Evolutionary conservation across 441 rosid genomes (phyloP).

Genomic region (Adansonia gregorii): DNA sequence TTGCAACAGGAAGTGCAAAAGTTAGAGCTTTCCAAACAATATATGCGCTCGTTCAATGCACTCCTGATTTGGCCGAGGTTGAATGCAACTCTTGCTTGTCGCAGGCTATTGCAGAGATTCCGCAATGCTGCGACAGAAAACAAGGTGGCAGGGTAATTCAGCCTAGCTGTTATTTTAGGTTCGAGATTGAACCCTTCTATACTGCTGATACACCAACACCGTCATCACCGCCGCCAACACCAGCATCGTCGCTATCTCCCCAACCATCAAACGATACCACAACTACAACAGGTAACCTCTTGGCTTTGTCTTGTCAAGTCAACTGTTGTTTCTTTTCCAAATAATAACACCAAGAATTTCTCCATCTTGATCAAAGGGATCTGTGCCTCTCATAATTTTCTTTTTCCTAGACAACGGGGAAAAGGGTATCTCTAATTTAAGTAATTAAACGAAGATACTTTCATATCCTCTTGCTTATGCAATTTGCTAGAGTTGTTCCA

Average conservation of each 20-base stretch:
- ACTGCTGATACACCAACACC: conserved; percentile 30
- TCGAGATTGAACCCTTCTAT: conserved; percentile 35
- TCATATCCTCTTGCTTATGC: conserved; percentile 14
- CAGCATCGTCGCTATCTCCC: conserved; percentile 18
- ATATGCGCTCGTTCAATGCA: conserved; percentile 56
- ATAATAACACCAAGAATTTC: neutral
- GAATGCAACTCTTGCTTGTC: conserved; percentile 50
- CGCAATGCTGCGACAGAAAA: conserved; percentile 23
- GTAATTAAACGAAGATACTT: conserved; percentile 35
- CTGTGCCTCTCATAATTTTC: neutral
- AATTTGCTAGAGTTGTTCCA: neutral
- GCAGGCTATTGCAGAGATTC: conserved; percentile 20
- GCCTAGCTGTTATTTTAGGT: conserved; percentile 53
- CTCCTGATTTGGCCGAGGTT: conserved; percentile 45
- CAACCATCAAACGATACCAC: neutral
- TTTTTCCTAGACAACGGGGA: neutral
- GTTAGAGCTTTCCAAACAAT: conserved; percentile 39
- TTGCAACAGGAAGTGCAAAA: conserved; percentile 36
- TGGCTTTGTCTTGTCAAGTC: neutral
- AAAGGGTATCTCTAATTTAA: conserved; percentile 9
- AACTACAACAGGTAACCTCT: conserved; percentile 28
- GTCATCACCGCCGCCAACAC: conserved; percentile 24
- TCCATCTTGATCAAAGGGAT: neutral
- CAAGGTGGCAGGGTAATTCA: conserved; percentile 39
- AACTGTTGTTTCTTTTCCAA: too few species aligned